These are phyloP conservation scores for Aspergillus sp. DNA, from an alignment of 2,329 filamentous ascomycete genomes.

Conservation along the genomic window DNA sequence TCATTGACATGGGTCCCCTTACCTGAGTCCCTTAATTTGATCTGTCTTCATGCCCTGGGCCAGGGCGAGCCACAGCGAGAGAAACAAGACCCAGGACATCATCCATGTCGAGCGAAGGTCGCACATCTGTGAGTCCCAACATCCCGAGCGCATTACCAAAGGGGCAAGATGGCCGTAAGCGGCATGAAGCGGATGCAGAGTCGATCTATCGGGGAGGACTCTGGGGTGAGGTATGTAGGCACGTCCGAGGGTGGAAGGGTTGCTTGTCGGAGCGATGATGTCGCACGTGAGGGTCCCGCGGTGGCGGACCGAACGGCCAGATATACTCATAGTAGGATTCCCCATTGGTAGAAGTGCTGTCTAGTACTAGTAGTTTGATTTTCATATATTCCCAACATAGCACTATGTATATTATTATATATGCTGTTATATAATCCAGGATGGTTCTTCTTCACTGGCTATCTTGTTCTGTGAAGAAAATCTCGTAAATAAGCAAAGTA, in stretches of 20 bases:
- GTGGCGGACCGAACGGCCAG: conserved; percentile 21
- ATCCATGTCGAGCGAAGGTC: conserved; percentile 31
- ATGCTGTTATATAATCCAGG: too few species aligned
- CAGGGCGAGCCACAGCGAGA: conserved; percentile 34
- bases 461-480: too few species aligned
- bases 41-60: conserved; percentile 35
- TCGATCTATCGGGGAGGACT: conserved; percentile 16
- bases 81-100: conserved; percentile 31
- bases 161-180: conserved; percentile 20
- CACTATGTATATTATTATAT: too few species aligned
- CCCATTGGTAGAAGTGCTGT: background rate
- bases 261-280: background rate
- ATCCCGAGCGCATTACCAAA: conserved; percentile 42
- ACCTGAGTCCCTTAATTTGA: conserved; percentile 38
- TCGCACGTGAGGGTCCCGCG: background rate
- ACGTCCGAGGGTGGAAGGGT: too few species aligned
- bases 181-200: conserved; percentile 22
- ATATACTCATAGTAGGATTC: conserved; percentile 24
- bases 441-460: too few species aligned
- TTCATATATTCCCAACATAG: too few species aligned
- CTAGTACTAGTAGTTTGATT: too few species aligned
- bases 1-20: conserved; percentile 1
- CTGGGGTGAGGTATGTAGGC: conserved; percentile 9
- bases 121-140: conserved; percentile 37
- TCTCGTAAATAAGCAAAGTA: too few species aligned